Evolutionary conservation across 257 asterid species (phyloP), one percentile per base, ranked within the genome.

Genomic region (Anisodus acutangulus): DNA sequence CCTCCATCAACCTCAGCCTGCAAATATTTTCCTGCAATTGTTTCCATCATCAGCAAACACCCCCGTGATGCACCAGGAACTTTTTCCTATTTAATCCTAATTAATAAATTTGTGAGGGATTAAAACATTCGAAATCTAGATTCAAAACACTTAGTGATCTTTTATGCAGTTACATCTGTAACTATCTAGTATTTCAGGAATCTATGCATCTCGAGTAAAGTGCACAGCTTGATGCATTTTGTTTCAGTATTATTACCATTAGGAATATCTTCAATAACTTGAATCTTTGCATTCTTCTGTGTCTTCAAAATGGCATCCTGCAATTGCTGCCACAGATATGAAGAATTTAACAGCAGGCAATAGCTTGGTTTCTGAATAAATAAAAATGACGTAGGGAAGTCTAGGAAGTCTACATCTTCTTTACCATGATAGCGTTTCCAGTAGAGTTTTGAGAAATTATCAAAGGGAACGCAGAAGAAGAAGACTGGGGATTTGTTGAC

Each of bases 1-100:
- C 99, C 98, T 78, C 97, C 99, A 78, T 95, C 98, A 59, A 95
- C 97, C 91, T 94, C 97, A 66, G 95, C 99, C 82, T 91, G 90
- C 83, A 95, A 88, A 85, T 91, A 95, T 79, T 89, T 86, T 10
- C 98, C 98, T 91, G 92, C 86, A 89, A 70, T 82, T 49, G 51
- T 83, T 67, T 72, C 41, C 6, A 15, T 79, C 51, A 43, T 8
- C 12, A 78, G 26, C 49, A 78, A 31, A 78, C 22, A 16, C 9
- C 37, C 5, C 68, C 22, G 37, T 6, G 51, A 37, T 68, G 76
- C 76, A 39, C 51, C 7, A 3, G 60, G 26, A 45, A 71, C 31
- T 17, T 70, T 31, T 70, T 70, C 57, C 55, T 43, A 17, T 8
- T 70, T 19, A 70, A 55, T 70, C 55, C 79, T 70, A 70, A 4